Evolutionary conservation across 2,329 filamentous ascomycete species (phyloP).

Genomic region (Colletotrichum sp.): DNA sequence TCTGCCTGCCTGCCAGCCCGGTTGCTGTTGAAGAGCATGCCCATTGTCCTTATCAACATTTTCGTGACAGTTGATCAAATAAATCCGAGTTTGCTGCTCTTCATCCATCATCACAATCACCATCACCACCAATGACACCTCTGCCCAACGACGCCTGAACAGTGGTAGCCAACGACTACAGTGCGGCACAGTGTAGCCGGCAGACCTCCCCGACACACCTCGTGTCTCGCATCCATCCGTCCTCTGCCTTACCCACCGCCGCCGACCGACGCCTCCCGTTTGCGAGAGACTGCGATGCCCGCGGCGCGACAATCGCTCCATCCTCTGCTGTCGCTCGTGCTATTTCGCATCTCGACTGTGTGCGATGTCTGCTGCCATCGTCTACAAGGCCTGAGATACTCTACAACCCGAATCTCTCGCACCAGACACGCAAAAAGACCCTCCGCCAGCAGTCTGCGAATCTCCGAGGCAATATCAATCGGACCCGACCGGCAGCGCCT

Average conservation of each 20-base stretch:
- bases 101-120: neutral
- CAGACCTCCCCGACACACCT: slow-evolving; percentile 8
- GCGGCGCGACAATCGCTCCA: neutral
- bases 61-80: neutral
- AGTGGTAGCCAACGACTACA: neutral
- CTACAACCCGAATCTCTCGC: neutral
- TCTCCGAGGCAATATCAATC: neutral
- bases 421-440: neutral
- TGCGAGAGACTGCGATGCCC: neutral
- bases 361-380: neutral
- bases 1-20: neutral
- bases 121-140: neutral
- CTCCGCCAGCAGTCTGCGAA: neutral
- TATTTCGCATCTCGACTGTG: neutral
- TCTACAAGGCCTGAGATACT: neutral
- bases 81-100: neutral
- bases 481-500: slow-evolving; percentile 10
- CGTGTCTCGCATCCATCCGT: slow-evolving; percentile 19
- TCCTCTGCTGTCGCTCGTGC: neutral
- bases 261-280: slow-evolving; percentile 10
- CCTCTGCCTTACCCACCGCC: slow-evolving; percentile 1
- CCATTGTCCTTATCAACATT: neutral
- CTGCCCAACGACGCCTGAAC: neutral
- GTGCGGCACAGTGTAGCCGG: neutral
- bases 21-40: neutral